These are phyloP conservation scores for Closterium sp. DNA, from an alignment of 139 green algal species.

Conservation along the genomic window DNA sequence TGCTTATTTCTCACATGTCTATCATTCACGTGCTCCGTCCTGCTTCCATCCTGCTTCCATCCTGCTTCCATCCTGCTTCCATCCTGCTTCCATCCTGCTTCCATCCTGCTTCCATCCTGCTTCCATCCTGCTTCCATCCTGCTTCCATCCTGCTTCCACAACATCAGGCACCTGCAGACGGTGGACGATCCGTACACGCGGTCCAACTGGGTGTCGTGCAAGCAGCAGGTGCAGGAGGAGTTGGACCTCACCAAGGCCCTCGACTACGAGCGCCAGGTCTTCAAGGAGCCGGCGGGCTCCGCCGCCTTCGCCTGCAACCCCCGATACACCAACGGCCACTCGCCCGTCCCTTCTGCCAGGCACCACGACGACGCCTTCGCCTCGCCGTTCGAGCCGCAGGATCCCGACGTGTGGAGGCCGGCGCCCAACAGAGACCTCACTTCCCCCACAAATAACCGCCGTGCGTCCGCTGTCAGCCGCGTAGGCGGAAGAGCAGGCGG, in stretches of 20 bases:
- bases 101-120: too few species aligned
- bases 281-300: conserved; percentile 38
- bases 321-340: background rate
- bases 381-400: background rate
- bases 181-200: conserved; percentile 48
- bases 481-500: background rate
- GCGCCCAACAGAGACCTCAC: background rate
- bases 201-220: conserved; percentile 57
- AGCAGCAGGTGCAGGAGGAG: conserved; percentile 59
- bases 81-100: too few species aligned
- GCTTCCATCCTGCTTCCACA: too few species aligned
- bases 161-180: conserved; percentile 43
- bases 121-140: too few species aligned
- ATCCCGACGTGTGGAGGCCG: background rate
- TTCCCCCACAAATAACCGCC: background rate
- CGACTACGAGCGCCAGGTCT: conserved; percentile 44
- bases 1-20: too few species aligned
- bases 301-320: background rate
- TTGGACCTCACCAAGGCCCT: conserved; percentile 54
- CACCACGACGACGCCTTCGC: background rate
- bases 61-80: too few species aligned
- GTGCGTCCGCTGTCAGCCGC: background rate
- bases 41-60: too few species aligned
- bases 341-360: background rate
- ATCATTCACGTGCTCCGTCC: too few species aligned